Percentiles rank a stretch among this genome's conserved stretches.
phyloP scores from a whole-genome alignment of 768 basidiomycete genomes.

The Megacollybia marginata region DNA sequence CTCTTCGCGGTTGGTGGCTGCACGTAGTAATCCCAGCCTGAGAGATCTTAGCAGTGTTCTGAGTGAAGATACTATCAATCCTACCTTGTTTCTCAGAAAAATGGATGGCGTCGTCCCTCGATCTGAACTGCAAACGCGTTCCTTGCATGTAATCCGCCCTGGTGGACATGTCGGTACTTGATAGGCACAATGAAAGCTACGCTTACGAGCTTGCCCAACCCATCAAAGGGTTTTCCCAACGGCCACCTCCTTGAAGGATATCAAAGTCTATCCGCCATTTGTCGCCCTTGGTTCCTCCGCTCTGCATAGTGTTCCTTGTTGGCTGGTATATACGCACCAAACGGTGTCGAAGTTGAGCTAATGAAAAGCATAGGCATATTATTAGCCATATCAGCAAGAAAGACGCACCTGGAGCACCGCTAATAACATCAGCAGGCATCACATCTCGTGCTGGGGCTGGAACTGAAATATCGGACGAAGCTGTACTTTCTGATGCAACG shows the following conservation, averaged over 20 bases:
- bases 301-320: conserved; percentile 92
- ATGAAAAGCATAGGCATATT: conserved; percentile 3
- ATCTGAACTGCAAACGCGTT: conserved; percentile 73
- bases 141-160: conserved; percentile 97
- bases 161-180: conserved; percentile 1
- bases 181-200: neutral
- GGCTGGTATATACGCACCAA: conserved; percentile 90
- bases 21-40: conserved; percentile 22
- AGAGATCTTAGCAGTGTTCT: conserved; percentile 6
- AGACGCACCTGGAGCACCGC: conserved; percentile 75
- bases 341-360: conserved; percentile 82
- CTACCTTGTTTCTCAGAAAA: conserved; percentile 99
- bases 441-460: conserved; percentile 51
- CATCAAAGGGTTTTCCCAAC: conserved; percentile 99
- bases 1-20: conserved; percentile 56
- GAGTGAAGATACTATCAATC: conserved; percentile 83
- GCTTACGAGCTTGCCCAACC: conserved; percentile 92
- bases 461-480: conserved; percentile 31
- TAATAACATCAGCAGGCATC: conserved; percentile 73
- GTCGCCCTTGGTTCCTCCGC: conserved; percentile 75
- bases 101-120: conserved; percentile 85
- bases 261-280: conserved; percentile 97
- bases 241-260: conserved; percentile 75
- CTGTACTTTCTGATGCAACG: conserved; percentile 19
- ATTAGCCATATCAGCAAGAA: neutral